These are phyloP conservation scores for Paramecium caudatum DNA, from an alignment of 73 alveolate species.

Conservation along the genomic window DNA sequence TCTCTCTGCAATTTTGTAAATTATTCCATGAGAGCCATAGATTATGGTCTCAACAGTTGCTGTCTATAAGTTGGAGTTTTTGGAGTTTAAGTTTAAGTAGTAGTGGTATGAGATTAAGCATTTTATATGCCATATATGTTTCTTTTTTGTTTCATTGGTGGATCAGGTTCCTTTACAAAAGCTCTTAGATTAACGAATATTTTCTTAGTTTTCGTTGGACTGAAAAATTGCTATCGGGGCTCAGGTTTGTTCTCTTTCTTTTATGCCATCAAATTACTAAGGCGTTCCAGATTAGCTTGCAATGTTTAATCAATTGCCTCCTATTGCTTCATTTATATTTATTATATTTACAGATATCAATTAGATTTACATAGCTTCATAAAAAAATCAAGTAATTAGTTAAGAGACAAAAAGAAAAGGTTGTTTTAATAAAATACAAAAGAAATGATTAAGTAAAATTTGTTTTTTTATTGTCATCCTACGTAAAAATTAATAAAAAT, in stretches of 20 bases:
- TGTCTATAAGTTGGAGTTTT: slow-evolving; percentile 16
- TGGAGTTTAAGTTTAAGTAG: slow-evolving; percentile 10
- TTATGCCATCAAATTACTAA: slow-evolving; percentile 43
- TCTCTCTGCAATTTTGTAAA: background rate
- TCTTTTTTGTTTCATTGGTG: background rate
- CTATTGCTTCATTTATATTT: slow-evolving; percentile 28
- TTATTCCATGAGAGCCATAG: background rate
- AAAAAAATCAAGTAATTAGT: no score
- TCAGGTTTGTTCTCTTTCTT: slow-evolving; percentile 44
- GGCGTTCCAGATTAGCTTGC: slow-evolving; percentile 47
- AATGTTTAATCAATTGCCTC: slow-evolving; percentile 45
- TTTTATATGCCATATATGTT: background rate
- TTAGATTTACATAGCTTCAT: no score
- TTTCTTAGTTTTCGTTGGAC: background rate
- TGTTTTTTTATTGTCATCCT: no score
- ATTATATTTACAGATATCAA: no score
- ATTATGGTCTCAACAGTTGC: background rate
- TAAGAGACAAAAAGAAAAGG: no score
- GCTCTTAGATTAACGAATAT: slow-evolving; percentile 50
- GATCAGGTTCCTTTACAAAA: slow-evolving; percentile 14
- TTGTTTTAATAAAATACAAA: no score
- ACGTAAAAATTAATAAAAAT: no score
- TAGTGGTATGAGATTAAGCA: background rate
- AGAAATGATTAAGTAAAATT: no score
- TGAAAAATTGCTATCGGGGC: background rate